Conservation (phyloP, 805 yeast species). For the Starmerella vitae region DNA sequence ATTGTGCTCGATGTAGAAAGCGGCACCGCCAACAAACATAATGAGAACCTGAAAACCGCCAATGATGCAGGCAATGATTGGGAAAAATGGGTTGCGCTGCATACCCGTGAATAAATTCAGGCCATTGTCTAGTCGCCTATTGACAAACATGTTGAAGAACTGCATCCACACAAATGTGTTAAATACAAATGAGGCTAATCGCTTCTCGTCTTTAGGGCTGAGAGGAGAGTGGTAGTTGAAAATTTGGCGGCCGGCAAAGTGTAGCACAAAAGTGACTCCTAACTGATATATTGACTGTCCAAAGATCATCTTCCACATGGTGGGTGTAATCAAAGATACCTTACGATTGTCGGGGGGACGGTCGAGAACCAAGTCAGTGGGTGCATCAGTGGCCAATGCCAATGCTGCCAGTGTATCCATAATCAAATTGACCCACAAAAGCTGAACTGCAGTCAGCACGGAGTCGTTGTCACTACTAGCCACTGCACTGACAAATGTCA, state of each 20-base stretch:
- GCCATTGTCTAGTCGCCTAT: conserved; percentile 76
- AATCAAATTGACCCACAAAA: conserved; percentile 91
- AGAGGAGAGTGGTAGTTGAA: conserved; percentile 30
- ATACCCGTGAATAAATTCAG: conserved; percentile 75
- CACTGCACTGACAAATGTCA: conserved; percentile 89
- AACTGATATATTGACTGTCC: conserved; percentile 77
- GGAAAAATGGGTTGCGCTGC: conserved; percentile 69
- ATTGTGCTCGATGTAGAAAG: conserved; percentile 69
- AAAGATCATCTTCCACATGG: conserved; percentile 97
- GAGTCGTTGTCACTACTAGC: conserved; percentile 66
- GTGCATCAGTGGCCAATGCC: conserved; percentile 95
- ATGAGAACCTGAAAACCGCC: conserved; percentile 76
- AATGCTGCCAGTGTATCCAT: conserved; percentile 98
- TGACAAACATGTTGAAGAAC: conserved; percentile 80
- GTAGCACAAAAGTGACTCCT: conserved; percentile 61
- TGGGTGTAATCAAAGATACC: conserved; percentile 65
- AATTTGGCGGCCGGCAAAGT: conserved; percentile 58
- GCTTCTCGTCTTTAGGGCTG: conserved; percentile 36
- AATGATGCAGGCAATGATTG: conserved; percentile 56
- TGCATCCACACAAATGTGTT: conserved; percentile 97
- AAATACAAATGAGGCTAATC: conserved; percentile 74
- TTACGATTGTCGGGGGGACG: conserved; percentile 74
- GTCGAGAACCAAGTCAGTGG: conserved; percentile 65
- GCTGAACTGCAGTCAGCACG: conserved; percentile 92
- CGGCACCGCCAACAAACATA: conserved; percentile 96